Percentiles rank a stretch among this genome's conserved stretches.
These are phyloP conservation scores for Psidium guajava DNA, from an alignment of 345 rosid genomes.

Conservation along the genomic window DNA sequence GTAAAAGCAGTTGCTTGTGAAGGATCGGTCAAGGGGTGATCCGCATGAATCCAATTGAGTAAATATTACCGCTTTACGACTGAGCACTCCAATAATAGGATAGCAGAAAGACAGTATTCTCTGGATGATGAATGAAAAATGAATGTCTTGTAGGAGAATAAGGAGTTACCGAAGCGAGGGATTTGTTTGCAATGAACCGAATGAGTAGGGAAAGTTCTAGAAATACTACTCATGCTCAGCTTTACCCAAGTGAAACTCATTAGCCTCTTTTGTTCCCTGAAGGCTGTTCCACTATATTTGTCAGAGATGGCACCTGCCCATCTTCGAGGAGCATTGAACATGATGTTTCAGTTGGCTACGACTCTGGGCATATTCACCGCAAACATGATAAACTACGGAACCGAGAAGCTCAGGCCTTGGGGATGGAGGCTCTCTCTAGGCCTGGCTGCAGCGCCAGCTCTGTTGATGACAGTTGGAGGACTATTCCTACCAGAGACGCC, in stretches of 20 bases:
- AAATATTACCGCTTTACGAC: background rate
- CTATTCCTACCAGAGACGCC: conserved; percentile 75
- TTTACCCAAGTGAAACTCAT: background rate
- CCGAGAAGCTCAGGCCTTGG: conserved; percentile 70
- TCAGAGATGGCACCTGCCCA: conserved; percentile 96
- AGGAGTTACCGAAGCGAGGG: background rate
- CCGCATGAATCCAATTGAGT: background rate
- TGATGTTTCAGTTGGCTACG: conserved; percentile 94
- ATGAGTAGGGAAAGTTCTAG: background rate
- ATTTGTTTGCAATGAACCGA: background rate
- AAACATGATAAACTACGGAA: conserved; percentile 84
- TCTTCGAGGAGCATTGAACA: conserved; percentile 84
- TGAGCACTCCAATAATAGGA: background rate
- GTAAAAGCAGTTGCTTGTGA: background rate
- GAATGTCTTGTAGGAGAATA: background rate
- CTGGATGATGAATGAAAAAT: background rate
- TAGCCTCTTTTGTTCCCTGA: background rate
- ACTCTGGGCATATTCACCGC: conserved; percentile 82
- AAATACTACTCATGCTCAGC: background rate
- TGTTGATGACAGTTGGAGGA: conserved; percentile 80
- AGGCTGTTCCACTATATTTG: conserved; percentile 84
- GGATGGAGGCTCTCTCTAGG: conserved; percentile 99
- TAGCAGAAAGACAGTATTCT: background rate
- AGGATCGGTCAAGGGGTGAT: background rate
- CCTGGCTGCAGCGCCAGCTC: conserved; percentile 72